phyloP scores from a whole-genome alignment of 176 grass and related monocot genomes.

The Tillandsia leiboldiana region DNA sequence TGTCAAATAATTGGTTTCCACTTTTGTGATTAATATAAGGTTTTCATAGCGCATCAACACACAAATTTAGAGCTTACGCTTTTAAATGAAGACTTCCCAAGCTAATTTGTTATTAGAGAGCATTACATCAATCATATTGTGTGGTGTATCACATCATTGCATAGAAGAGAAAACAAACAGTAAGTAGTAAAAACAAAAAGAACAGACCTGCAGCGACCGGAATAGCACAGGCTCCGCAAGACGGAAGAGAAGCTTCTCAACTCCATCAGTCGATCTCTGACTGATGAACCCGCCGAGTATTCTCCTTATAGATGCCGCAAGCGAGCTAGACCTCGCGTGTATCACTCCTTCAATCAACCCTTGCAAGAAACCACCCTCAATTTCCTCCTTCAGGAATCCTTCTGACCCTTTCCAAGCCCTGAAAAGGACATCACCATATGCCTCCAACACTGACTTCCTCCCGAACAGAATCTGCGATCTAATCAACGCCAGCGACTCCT shows the following conservation, averaged over 20 bases:
- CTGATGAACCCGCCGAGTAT: constrained; percentile 51
- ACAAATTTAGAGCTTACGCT: no score
- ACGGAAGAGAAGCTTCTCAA: constrained; percentile 70
- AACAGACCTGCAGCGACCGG: constrained; percentile 65
- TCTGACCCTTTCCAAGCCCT: constrained; percentile 56
- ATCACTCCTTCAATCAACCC: constrained; percentile 60
- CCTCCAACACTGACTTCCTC: constrained; percentile 59
- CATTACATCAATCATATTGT: not conserved
- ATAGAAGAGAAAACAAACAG: constrained; percentile 1
- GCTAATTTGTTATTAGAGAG: no score
- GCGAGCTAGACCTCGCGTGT: constrained; percentile 37
- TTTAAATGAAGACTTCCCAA: no score
- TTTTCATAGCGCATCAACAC: no score
- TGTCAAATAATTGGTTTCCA: no score
- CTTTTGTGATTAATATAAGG: no score
- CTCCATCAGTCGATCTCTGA: constrained; percentile 49
- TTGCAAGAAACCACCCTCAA: constrained; percentile 65
- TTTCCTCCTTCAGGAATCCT: constrained; percentile 38
- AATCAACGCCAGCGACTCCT: constrained; percentile 59
- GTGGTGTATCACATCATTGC: not conserved
- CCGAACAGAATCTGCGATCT: constrained; percentile 58
- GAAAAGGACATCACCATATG: constrained; percentile 75
- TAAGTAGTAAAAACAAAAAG: constrained; percentile 11
- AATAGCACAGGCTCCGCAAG: constrained; percentile 79
- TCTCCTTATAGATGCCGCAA: constrained; percentile 48